Conservation (phyloP, 148 eudicot genomes). For the Heliosperma pusillum region DNA sequence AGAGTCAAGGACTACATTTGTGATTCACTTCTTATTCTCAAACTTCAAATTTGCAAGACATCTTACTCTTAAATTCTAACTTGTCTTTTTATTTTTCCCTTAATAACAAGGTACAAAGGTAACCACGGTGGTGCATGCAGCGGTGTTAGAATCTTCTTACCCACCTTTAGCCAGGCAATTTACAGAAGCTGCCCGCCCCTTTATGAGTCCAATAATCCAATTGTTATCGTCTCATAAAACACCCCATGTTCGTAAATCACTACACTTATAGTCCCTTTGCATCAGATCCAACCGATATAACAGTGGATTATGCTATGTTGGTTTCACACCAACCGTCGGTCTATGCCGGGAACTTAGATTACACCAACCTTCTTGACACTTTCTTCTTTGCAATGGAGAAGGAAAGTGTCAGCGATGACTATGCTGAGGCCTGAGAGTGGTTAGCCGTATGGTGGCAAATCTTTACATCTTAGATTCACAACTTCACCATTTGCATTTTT, state of each 20-base stretch:
- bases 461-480: too few species aligned
- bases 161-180: slow-evolving; percentile 50
- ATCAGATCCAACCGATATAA: slow-evolving; percentile 27
- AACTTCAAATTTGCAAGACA: background rate
- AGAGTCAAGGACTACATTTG: too few species aligned
- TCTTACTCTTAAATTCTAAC: background rate
- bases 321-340: background rate
- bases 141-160: slow-evolving; percentile 31
- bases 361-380: slow-evolving; percentile 40
- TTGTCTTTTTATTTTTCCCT: background rate
- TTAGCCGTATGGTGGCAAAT: slow-evolving; percentile 46
- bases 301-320: slow-evolving; percentile 40
- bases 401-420: slow-evolving; percentile 29
- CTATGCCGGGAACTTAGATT: slow-evolving; percentile 29
- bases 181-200: slow-evolving; percentile 16
- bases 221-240: slow-evolving; percentile 28
- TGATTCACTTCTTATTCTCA: background rate
- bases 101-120: slow-evolving; percentile 25
- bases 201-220: slow-evolving; percentile 17
- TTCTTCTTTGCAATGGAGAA: slow-evolving; percentile 41
- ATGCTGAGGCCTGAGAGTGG: slow-evolving; percentile 40
- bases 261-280: slow-evolving; percentile 55
- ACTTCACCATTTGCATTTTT: slow-evolving; percentile 34
- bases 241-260: slow-evolving; percentile 40
- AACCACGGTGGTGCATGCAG: slow-evolving; percentile 40